A percentile compares a stretch with the other conserved stretches of the same genome.
Evolutionary conservation across 78 protist species (phyloP).

Genomic region (Polysphondylium violaceum): DNA sequence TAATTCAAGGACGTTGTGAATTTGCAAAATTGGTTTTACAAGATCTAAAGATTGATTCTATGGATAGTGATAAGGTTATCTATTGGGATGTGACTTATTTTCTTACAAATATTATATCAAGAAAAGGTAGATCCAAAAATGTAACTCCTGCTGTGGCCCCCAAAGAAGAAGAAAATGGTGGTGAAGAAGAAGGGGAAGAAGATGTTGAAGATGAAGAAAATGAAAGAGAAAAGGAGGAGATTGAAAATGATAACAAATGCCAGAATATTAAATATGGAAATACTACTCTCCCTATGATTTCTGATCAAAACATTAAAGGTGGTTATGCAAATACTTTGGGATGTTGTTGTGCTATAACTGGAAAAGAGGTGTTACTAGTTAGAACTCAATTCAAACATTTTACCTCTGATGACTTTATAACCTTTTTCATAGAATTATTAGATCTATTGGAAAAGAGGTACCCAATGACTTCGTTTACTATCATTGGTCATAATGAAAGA

Average conservation of each 20-base stretch:
- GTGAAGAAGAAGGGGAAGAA: background rate
- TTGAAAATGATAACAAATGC: background rate
- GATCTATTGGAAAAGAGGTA: background rate
- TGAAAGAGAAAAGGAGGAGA: background rate
- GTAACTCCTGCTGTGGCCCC: background rate
- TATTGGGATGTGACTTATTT: background rate
- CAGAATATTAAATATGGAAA: no score
- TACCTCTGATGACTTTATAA: background rate
- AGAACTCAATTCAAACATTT: background rate
- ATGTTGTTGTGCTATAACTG: background rate
- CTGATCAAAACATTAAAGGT: background rate
- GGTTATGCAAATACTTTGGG: background rate
- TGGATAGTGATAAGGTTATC: background rate
- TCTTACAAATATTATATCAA: no score
- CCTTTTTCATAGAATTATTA: background rate
- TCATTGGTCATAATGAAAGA: background rate
- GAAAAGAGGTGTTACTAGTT: background rate
- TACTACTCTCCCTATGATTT: no score
- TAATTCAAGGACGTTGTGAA: background rate
- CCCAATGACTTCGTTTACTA: background rate
- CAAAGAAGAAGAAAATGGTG: background rate
- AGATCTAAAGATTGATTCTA: background rate
- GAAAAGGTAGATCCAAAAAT: background rate
- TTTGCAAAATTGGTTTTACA: background rate
- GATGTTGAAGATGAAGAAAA: background rate